These are phyloP conservation scores for Cutaneotrichosporon sp. DNA, from an alignment of 1,284 basidiomycete species.

Conservation along the genomic window DNA sequence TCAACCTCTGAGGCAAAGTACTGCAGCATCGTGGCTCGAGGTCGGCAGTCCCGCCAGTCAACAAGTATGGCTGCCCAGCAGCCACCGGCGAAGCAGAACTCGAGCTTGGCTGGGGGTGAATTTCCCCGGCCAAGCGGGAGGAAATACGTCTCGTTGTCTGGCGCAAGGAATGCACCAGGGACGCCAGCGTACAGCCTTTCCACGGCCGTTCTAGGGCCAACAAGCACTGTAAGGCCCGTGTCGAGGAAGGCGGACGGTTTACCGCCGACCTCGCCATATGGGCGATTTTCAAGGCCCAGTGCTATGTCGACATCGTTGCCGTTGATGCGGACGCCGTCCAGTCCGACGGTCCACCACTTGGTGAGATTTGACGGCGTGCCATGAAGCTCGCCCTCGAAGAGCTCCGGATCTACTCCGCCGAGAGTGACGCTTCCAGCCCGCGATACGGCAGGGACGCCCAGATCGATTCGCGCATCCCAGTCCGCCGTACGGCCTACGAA, in stretches of 20 bases:
- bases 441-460: neutral
- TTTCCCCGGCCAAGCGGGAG: no score
- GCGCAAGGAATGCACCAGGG: neutral
- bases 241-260: neutral
- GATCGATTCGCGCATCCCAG: neutral
- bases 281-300: neutral
- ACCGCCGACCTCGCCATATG: neutral
- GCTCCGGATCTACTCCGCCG: neutral
- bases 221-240: neutral
- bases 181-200: neutral
- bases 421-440: neutral
- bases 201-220: neutral
- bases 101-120: no score
- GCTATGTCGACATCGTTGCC: neutral
- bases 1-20: neutral
- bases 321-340: neutral
- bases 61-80: neutral
- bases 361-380: slow-evolving; percentile 47
- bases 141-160: neutral
- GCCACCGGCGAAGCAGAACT: neutral
- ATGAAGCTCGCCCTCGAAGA: neutral
- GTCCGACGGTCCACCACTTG: neutral
- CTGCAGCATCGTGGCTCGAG: neutral
- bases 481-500: neutral
- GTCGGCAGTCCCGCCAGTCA: neutral